phyloP scores from a whole-genome alignment of 106 monocot species.

The Vanilla planifolia region DNA sequence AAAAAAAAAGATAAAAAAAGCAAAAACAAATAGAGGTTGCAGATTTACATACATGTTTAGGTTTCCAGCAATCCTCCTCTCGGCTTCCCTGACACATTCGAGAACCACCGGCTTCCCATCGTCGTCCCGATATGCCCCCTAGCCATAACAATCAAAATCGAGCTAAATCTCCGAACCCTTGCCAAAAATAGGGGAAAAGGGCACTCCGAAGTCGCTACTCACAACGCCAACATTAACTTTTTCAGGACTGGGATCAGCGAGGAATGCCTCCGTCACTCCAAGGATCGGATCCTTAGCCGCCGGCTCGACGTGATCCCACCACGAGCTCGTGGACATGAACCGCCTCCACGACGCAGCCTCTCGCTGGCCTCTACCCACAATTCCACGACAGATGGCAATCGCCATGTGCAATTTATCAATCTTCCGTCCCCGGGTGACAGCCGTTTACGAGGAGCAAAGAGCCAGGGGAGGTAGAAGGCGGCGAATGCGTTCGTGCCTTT shows the following conservation, averaged over 20 bases:
- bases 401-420: conserved; percentile 20
- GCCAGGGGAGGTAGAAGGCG: not conserved
- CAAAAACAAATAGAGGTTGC: not conserved
- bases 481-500: no score
- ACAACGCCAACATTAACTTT: conserved; percentile 99
- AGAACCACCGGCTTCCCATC: conserved; percentile 97
- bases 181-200: not conserved
- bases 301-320: conserved; percentile 78
- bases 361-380: not conserved
- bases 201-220: conserved; percentile 15
- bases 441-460: not conserved
- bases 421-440: not conserved
- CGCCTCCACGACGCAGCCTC: conserved; percentile 17
- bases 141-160: conserved; percentile 1
- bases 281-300: conserved; percentile 94
- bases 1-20: not conserved
- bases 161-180: not conserved
- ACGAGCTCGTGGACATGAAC: conserved; percentile 49
- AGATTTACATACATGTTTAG: conserved; percentile 54
- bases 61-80: conserved; percentile 77
- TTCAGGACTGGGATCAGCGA: conserved; percentile 77
- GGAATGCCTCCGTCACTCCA: conserved; percentile 98
- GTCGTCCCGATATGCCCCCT: conserved; percentile 99
- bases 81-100: conserved; percentile 88
- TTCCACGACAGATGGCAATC: conserved; percentile 14